phyloP scores from a whole-genome alignment of 2,329 filamentous ascomycete genomes.

The Cryphonectria nitschkei region DNA sequence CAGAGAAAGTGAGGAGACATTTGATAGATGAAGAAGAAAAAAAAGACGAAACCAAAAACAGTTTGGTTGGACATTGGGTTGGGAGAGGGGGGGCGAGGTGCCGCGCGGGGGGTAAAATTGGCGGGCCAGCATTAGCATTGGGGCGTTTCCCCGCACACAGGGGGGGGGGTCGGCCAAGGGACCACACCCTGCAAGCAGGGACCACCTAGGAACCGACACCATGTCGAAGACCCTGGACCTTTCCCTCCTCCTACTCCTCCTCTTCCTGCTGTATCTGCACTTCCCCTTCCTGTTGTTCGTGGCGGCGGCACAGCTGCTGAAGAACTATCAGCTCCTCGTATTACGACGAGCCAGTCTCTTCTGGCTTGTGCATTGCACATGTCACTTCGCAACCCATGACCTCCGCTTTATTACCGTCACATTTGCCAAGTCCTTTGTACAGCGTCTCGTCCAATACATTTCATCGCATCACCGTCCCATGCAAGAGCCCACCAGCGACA shows the following conservation, averaged over 20 bases:
- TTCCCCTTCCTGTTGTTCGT: not conserved
- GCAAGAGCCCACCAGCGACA: not conserved
- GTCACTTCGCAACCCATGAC: not conserved
- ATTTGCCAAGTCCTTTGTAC: not conserved
- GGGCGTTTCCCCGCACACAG: not conserved
- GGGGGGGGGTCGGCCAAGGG: not conserved
- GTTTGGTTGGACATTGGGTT: too few species aligned
- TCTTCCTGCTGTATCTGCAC: too few species aligned
- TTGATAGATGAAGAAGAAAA: not conserved
- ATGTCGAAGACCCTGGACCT: too few species aligned
- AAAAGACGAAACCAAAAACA: not conserved
- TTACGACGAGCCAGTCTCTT: not conserved
- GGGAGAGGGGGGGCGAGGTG: too few species aligned
- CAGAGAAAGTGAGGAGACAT: not conserved
- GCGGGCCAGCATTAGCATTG: not conserved
- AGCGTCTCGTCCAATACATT: not conserved
- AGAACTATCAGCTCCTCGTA: not conserved
- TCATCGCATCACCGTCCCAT: not conserved
- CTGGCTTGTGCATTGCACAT: not conserved
- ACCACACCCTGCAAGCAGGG: too few species aligned
- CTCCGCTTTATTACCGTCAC: not conserved
- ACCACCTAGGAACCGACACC: too few species aligned
- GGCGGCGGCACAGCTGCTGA: not conserved
- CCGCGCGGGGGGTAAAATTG: too few species aligned
- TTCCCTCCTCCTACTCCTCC: too few species aligned